Conservation (phyloP, 495 filamentous ascomycete species). For the Copromyces sp. region DNA sequence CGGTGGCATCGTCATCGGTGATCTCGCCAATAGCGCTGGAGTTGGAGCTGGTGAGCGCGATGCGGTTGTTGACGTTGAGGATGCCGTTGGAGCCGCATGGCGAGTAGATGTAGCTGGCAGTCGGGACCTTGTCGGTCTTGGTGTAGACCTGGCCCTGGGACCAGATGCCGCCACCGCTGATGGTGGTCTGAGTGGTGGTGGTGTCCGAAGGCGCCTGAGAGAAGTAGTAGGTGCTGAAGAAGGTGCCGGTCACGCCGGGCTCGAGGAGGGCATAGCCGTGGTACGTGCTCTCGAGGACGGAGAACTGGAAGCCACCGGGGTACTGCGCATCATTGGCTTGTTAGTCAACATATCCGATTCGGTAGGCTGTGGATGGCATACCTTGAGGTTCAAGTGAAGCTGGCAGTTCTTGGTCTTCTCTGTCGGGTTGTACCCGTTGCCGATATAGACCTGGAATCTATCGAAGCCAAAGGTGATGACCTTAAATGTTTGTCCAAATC, state of each 20-base stretch:
- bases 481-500: constrained; percentile 17
- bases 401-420: constrained; percentile 50
- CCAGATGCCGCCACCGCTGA: constrained; percentile 38
- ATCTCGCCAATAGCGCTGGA: constrained; percentile 35
- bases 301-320: constrained; percentile 50
- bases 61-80: constrained; percentile 52
- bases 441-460: constrained; percentile 47
- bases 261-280: constrained; percentile 48
- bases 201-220: constrained; percentile 36
- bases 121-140: constrained; percentile 43
- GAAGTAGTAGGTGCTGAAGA: constrained; percentile 51
- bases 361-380: background rate
- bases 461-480: constrained; percentile 50
- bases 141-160: constrained; percentile 44
- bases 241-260: constrained; percentile 41
- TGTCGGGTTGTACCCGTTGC: constrained; percentile 27
- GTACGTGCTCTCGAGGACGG: constrained; percentile 44
- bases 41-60: constrained; percentile 38
- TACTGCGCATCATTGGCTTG: constrained; percentile 19
- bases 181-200: constrained; percentile 41
- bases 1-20: constrained; percentile 47
- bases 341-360: background rate
- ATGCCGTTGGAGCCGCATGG: constrained; percentile 46
- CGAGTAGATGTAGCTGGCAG: constrained; percentile 44
- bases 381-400: constrained; percentile 44